Base-by-base conservation (phyloP, 176 grass and related monocot species). In the Zizania latifolia region DNA sequence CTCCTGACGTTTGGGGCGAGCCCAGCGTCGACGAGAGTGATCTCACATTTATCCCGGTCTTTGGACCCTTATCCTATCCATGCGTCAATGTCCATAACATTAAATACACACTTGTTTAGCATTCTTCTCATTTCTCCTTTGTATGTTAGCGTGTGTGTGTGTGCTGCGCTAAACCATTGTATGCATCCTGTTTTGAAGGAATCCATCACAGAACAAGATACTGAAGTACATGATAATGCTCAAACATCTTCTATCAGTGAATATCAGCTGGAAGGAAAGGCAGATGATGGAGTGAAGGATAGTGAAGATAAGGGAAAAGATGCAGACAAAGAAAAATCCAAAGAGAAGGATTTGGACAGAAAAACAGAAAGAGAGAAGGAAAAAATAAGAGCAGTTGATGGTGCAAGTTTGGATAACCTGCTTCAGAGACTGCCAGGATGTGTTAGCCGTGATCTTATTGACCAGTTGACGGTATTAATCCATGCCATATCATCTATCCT, bases 381-480 rank as follows among this genome's bases (percentile, higher is more conserved):
- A 50, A 99, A 92, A 93, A 86, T 79, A 61, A 94, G 90, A 90
- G 84, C 78, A 17, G 75, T 89, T 68, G 94, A 98, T 48, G 86
- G 85, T 81, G 77, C 86, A 76, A 90, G 72, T 72, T 94, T 99
- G 83, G 95, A 99, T 65, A 88, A 78, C 40, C 79, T 99, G 36
- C 75, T 94, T 43, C 95, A 94, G 71, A 92, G 91, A 59, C 74
- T 99, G 60, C 95, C 95, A 48, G 83, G 95, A 79, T 94, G 89
- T 84, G 91, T 94, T 65, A 94, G 95, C 79, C 95, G 95, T 74
- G 95, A 99, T 82, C 92, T 99, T 41, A 94, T 99, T 75, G 95
- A 99, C 82, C 95, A 94, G 46, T 71, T 99, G 82, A 92, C 91
- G 89, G 91, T 99, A 86, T 82, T 55, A 45, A 58, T 19, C 63